These are phyloP conservation scores for Phytophthora ohioensis DNA, from an alignment of 352 stramenopile species.

Conservation along the genomic window DNA sequence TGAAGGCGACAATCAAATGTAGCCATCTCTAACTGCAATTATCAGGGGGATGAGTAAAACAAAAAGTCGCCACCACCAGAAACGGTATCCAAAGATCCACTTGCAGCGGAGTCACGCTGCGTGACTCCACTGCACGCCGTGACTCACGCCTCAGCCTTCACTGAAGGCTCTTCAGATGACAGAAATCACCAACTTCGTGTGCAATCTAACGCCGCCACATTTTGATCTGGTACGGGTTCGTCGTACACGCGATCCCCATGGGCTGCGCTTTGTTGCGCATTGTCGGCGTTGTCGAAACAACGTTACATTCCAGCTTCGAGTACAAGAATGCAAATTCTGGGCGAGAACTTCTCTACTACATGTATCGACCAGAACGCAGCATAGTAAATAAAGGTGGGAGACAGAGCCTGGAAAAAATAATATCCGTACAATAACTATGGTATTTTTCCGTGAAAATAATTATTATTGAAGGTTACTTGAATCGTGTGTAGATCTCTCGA, in stretches of 20 bases:
- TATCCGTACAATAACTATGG: too few species aligned
- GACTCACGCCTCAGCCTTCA: not conserved
- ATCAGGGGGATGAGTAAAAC: too few species aligned
- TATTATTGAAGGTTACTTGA: not conserved
- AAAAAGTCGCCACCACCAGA: too few species aligned
- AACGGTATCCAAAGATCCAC: too few species aligned
- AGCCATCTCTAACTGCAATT: too few species aligned
- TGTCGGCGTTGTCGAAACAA: slow-evolving; percentile 33
- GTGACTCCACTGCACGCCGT: not conserved
- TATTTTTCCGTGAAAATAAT: too few species aligned
- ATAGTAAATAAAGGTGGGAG: too few species aligned
- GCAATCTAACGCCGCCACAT: slow-evolving; percentile 29
- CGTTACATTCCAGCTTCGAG: slow-evolving; percentile 30
- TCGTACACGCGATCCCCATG: slow-evolving; percentile 30
- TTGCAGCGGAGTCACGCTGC: too few species aligned
- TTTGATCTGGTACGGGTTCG: slow-evolving; percentile 24
- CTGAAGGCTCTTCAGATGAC: slow-evolving; percentile 1
- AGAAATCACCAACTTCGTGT: slow-evolving; percentile 13
- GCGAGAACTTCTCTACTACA: too few species aligned
- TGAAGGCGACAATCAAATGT: too few species aligned
- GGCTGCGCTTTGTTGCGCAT: slow-evolving; percentile 33
- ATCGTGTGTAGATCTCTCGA: slow-evolving; percentile 8
- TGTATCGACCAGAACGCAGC: too few species aligned
- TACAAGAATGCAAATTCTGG: not conserved
- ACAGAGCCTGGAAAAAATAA: too few species aligned